Base-by-base conservation (phyloP, 495 filamentous ascomycete species). In the Penicillium soppii region DNA sequence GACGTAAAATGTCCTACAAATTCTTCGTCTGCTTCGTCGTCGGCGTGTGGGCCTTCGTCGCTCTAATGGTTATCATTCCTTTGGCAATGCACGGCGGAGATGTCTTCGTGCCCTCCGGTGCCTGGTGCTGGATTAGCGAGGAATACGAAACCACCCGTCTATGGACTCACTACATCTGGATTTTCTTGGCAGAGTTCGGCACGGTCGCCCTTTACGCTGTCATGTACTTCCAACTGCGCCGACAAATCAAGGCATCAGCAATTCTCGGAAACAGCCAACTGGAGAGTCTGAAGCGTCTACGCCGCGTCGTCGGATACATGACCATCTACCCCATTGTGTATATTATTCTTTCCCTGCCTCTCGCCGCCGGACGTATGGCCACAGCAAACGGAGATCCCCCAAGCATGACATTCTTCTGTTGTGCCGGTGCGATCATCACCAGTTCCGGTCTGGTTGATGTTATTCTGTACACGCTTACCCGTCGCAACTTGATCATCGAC, bases 151-250 rank as follows among this genome's bases (percentile, higher is more conserved):
- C 63, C 5, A 71, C 82, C 33, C 87, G 87, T 53, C 77, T 92
- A 1, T 82, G 79, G 74, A 78, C 85, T 16, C 88, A 92, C 58
- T 92, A 92, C 59, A 75, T 91, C 54, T 92, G 84, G 80, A 88
- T 91, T 66, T 90, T 91, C 69, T 66, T 90, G 38, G 73, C 80
- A 44, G 80, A 90, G 52, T 80, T 85, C 56, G 61, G 82, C 16
- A 88, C 85, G 10, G 75, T 84, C 40, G 49, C 73, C 33, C 75
- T 90, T 12, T 92, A 92, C 66, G 70, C 71, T 1, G 65, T 84
- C 47, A 82, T 88, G 63, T 87, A 80, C 67, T 56, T 87, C 50
- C 77, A 74, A 48, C 77, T 90, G 2, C 75, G 74, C 40, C 74
- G 70, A 26, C 65, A 65, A 35, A 71, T 78, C 43, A 58, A 71